phyloP scores from a whole-genome alignment of 305 asterid species.

The Solanum hybrid region DNA sequence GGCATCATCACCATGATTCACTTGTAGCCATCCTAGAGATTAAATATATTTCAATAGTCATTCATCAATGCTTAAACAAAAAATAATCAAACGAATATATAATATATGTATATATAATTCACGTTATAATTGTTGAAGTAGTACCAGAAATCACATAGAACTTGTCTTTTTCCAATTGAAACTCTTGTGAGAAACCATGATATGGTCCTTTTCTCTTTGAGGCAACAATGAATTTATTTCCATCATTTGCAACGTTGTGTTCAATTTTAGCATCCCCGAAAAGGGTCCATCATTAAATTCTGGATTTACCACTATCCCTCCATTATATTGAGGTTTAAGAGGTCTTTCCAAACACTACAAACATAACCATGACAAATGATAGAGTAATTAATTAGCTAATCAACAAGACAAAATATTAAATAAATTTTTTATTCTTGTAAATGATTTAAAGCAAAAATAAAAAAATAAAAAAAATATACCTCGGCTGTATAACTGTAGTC shows the following conservation, averaged over 20 bases:
- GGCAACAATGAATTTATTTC: slow-evolving; percentile 21
- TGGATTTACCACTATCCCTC: slow-evolving; percentile 41
- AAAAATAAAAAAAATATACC: neutral
- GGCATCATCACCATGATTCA: slow-evolving; percentile 19
- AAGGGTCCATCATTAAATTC: slow-evolving; percentile 23
- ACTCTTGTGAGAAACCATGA: slow-evolving; percentile 13
- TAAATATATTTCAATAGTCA: neutral
- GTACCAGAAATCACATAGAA: slow-evolving; percentile 31
- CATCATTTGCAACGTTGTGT: slow-evolving; percentile 8
- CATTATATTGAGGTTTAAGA: slow-evolving; percentile 31
- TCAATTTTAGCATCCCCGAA: slow-evolving; percentile 18
- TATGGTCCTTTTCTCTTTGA: slow-evolving; percentile 2
- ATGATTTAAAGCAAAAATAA: neutral
- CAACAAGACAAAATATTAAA: neutral
- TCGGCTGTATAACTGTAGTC: slow-evolving; percentile 19
- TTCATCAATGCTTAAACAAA: neutral
- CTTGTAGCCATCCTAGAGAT: slow-evolving; percentile 31
- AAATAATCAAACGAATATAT: neutral
- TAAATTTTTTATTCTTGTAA: neutral
- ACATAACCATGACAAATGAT: neutral
- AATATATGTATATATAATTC: neutral
- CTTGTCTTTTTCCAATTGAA: slow-evolving; percentile 18
- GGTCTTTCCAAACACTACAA: slow-evolving; percentile 35
- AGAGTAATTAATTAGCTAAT: neutral
- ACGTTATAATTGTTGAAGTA: neutral